Base-by-base conservation (phyloP, 106 monocot species). In the Cymbidium sinense region DNA sequence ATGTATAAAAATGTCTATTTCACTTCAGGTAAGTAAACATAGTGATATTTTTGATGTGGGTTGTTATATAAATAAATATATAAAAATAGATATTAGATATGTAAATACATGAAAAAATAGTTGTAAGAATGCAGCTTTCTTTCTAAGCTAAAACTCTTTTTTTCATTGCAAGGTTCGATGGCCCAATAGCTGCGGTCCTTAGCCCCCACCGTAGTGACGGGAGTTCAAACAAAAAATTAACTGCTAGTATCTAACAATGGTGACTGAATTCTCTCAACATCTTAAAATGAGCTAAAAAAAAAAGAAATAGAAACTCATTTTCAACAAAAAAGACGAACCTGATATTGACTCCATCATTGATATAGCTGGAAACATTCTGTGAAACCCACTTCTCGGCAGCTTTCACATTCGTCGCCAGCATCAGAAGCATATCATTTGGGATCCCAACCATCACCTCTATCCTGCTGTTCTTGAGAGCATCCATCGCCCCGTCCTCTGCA, bases 391-490 rank as follows among this genome's bases (percentile, higher is more conserved):
- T 73, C 79, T 91, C 79, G 0, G 95, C 95, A 0, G 84, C 82
- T 65, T 83, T 86, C 55, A 87, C 37, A 23, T 77, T 89, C 15
- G 87, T 77, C 6, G 95, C 88, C 23, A 96, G 78, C 31, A 76
- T 61, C 54, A 28, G 21, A n/a, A 96, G 85, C 91, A 96, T 80
- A 34, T 96, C 95, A 51, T 96, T 96, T 2, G 95, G 95, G 75
- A 96, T 93, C 70, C 95, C 93, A 2, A 96, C 95, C 95, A 96
- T 96, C 39, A 93, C 95, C 83, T 96, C 87, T 21, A 96, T 85
- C 34, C 91, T 86, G 44, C 84, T 91, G 79, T 89, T 89, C 80
- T 75, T 87, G 2, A 96, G 83, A 25, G 91, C 93, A 34, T 25
- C 71, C 83, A 96, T 74, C 33, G 76, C 85, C 12, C 74, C 79